Conservation (phyloP, 129 eudicot genomes). For the Daucus carota region DH1_v3.0 NC_030381.2:41842501-41843000, state of each 20-base stretch:
- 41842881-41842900: too few species aligned
- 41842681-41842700: neutral
- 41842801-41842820: conserved; percentile 8
- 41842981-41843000: neutral
- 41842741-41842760: neutral
- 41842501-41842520: too few species aligned
- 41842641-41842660: conserved; percentile 1
- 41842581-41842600: neutral
- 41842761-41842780: neutral
- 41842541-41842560: too few species aligned
- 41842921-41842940: neutral
- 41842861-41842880: neutral
- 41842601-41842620: neutral
- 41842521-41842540: too few species aligned
- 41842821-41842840: conserved; percentile 6
- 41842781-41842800: neutral
- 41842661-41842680: neutral
- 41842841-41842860: conserved; percentile 12
- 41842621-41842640: neutral
- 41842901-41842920: neutral
- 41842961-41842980: neutral
- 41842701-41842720: neutral
- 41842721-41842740: too few species aligned
- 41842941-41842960: neutral
- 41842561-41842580: neutral